Base-by-base conservation (phyloP, 1,284 basidiomycete species). In the Calocybe gambosa region DNA sequence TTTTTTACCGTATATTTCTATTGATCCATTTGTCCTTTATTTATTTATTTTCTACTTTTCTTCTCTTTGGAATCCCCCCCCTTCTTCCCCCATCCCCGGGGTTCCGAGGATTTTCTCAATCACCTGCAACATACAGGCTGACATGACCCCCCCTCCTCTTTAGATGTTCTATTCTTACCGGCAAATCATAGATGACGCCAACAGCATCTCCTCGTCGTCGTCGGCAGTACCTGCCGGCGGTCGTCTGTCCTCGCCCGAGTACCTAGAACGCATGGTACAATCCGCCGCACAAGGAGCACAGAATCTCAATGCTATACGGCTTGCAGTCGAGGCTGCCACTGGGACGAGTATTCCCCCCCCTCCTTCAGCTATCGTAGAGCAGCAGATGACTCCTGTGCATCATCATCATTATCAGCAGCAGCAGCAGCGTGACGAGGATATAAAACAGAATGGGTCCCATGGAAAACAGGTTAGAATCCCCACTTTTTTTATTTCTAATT, bases 221-320 rank as follows among this genome's bases (percentile, higher is more conserved):
- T 13, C 40, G 18, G 2, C 38, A 16, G 25, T 18, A 1, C 19
- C 39, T 9, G 25, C 25, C 3, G 21, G 23, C 9, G 2, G 33
- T 15, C 12, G 39, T 15, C 42, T 46, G 12, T 47, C 46, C 38
- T 21, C 36, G 0, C 44, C 58, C 8, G 63, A 67, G 26, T 53
- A 59, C 33, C 52, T 73, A 43, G 67, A 70, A 16, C 60, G 65
- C 28, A 69, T 74, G 67, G 42, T 71, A 33, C 63, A 71, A 47
- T 66, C 63, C 33, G 63, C 84, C 16, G 68, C 65, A 38, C 70
- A 73, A 49, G 80, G 78, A 15, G 47, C 45, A 10, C 51, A 51
- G 29, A 47, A 54, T 25, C 42, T 60, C 13, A 56, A 60, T 23
- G 44, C 46, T 1, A 35, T 53, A 2, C 29, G 49, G 3, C 5